These are phyloP conservation scores for Scutellaria galericulata DNA, from an alignment of 257 asterid genomes.

Conservation along the genomic window DNA sequence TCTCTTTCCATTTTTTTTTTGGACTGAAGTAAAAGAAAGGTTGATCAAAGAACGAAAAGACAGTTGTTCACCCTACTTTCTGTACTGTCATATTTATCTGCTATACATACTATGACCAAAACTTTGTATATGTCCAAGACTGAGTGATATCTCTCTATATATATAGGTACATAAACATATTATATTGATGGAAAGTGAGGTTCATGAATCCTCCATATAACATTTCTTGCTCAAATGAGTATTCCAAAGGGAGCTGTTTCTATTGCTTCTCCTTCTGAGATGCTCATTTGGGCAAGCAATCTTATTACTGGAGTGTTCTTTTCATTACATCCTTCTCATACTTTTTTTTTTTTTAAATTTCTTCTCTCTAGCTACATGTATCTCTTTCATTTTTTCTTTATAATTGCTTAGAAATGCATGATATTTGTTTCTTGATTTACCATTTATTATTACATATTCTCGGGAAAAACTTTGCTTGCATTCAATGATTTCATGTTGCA, in stretches of 20 bases:
- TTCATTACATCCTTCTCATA: not conserved
- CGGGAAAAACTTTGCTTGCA: no score
- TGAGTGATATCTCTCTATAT: not conserved
- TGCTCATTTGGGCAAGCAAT: constrained; percentile 65
- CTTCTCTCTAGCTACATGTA: no score
- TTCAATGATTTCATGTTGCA: no score
- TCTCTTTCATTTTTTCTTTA: not conserved
- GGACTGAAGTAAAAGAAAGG: no score
- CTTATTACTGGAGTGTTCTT: constrained; percentile 36
- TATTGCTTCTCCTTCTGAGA: constrained; percentile 46
- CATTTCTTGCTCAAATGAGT: constrained; percentile 71
- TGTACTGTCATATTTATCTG: not conserved
- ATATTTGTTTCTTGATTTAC: not conserved
- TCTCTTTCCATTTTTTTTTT: no score
- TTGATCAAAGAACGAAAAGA: no score
- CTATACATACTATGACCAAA: constrained; percentile 5
- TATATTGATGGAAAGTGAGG: constrained; percentile 1
- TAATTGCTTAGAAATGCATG: not conserved
- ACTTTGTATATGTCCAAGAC: not conserved
- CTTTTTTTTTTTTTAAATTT: no score
- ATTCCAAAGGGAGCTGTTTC: constrained; percentile 43
- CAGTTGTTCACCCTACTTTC: no score
- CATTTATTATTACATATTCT: no score
- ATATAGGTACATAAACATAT: not conserved
- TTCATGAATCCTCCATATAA: constrained; percentile 45